Evolutionary conservation across 805 yeast genomes (phyloP).

Genomic region (Pichia rugopelliculosa): DNA sequence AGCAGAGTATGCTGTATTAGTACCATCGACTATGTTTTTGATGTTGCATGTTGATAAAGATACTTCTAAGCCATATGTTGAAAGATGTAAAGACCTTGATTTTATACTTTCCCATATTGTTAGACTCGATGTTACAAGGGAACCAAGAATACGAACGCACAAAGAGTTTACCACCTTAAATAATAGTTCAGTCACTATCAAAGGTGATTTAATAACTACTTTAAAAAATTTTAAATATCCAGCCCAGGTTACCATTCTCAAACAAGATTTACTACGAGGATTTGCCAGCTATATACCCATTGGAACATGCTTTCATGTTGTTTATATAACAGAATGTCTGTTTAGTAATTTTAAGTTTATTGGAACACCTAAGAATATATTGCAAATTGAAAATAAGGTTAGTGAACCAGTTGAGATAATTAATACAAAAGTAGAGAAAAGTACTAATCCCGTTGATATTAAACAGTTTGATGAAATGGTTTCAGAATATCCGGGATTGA

Average conservation of each 20-base stretch:
- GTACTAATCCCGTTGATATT: background rate
- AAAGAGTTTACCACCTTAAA: constrained; percentile 39
- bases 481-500: background rate
- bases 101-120: constrained; percentile 60
- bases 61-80: constrained; percentile 35
- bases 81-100: constrained; percentile 50
- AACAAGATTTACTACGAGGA: constrained; percentile 41
- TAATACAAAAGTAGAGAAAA: background rate
- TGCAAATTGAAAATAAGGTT: background rate
- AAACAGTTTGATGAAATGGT: constrained; percentile 3
- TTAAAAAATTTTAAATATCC: constrained; percentile 51
- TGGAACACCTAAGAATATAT: background rate
- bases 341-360: constrained; percentile 30
- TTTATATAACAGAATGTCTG: constrained; percentile 51
- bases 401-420: background rate
- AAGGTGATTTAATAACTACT: constrained; percentile 47
- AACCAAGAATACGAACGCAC: constrained; percentile 11
- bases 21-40: constrained; percentile 51
- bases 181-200: constrained; percentile 47
- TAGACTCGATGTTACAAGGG: constrained; percentile 23
- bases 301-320: constrained; percentile 47
- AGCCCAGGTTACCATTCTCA: constrained; percentile 36
- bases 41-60: constrained; percentile 33
- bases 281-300: constrained; percentile 55
- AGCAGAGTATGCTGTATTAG: constrained; percentile 49